Conservation (phyloP, 2,329 filamentous ascomycete genomes). For the Basipetospora chlamydospora region DNA sequence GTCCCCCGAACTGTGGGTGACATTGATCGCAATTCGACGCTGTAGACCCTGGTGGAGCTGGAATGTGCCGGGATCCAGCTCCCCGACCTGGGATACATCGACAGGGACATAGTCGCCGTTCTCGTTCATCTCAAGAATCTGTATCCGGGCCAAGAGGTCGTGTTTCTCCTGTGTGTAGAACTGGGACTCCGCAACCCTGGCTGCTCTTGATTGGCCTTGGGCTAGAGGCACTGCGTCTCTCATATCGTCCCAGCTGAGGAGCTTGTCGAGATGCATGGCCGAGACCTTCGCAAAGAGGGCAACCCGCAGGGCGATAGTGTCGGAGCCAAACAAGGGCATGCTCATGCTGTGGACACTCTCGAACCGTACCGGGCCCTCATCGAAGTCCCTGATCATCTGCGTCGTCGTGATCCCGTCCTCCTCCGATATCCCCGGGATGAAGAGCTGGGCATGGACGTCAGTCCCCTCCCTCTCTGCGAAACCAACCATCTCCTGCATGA, state of each 20-base stretch:
- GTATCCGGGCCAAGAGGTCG: slow-evolving; percentile 75
- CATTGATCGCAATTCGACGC: slow-evolving; percentile 68
- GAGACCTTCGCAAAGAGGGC: slow-evolving; percentile 87
- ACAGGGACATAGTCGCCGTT: slow-evolving; percentile 82
- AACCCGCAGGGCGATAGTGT: slow-evolving; percentile 62
- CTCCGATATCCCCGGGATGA: slow-evolving; percentile 79
- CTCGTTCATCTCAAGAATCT: slow-evolving; percentile 85
- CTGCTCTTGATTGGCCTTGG: slow-evolving; percentile 37
- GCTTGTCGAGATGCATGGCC: slow-evolving; percentile 87
- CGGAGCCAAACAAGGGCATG: slow-evolving; percentile 56
- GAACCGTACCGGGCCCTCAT: slow-evolving; percentile 82
- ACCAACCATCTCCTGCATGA: slow-evolving; percentile 90
- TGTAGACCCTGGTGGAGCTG: slow-evolving; percentile 93
- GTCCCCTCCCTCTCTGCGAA: slow-evolving; percentile 94
- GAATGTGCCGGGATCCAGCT: slow-evolving; percentile 77
- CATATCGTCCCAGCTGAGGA: slow-evolving; percentile 98
- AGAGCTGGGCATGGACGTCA: slow-evolving; percentile 92
- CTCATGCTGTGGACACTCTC: slow-evolving; percentile 99
- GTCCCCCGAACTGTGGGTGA: slow-evolving; percentile 86
- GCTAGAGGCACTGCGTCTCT: slow-evolving; percentile 57
- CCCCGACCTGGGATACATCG: slow-evolving; percentile 75
- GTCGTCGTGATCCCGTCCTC: slow-evolving; percentile 89
- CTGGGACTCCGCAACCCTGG: slow-evolving; percentile 76
- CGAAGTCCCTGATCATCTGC: slow-evolving; percentile 85
- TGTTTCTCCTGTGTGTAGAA: slow-evolving; percentile 90